Evolutionary conservation across 2,329 filamentous ascomycete species (phyloP).

Genomic region (Neofusicoccum laricinum): DNA sequence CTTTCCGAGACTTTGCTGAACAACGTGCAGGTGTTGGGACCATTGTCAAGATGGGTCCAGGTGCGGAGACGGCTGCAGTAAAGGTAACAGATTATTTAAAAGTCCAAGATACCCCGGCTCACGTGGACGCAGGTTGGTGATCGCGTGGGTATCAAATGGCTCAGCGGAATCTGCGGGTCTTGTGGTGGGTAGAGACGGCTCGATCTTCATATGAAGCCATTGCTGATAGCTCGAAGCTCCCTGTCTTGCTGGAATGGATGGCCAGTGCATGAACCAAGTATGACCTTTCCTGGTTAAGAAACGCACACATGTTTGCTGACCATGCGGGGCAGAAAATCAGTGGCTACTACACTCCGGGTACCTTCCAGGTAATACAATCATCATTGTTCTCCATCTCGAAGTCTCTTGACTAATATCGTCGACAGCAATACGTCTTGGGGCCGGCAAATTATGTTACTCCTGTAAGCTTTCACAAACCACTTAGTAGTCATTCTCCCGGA

Average conservation of each 20-base stretch:
- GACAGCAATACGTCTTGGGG: conserved; percentile 61
- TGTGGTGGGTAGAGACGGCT: conserved; percentile 28
- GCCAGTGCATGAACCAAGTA: conserved; percentile 50
- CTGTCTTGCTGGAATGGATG: conserved; percentile 56
- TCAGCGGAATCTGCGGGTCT: conserved; percentile 53
- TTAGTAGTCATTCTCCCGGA: neutral
- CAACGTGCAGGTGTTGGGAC: conserved; percentile 54
- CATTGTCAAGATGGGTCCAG: conserved; percentile 63
- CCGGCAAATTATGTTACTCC: conserved; percentile 68
- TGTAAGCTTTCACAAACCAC: conserved; percentile 39
- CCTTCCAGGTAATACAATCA: conserved; percentile 49
- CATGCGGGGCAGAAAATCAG: conserved; percentile 46
- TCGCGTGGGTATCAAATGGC: conserved; percentile 69
- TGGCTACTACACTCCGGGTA: conserved; percentile 67
- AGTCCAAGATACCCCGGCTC: neutral
- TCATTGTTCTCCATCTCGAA: no score
- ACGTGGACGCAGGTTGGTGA: conserved; percentile 52
- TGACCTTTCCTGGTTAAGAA: neutral
- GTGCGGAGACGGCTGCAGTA: conserved; percentile 53
- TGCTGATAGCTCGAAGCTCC: conserved; percentile 27
- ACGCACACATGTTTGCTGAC: neutral
- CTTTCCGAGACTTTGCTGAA: neutral
- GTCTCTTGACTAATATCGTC: neutral
- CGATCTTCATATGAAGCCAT: neutral
- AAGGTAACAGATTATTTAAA: conserved; percentile 34